Evolutionary conservation across 176 grass and related monocot genomes (phyloP).

Genomic region (Saccharum officinarum): DNA sequence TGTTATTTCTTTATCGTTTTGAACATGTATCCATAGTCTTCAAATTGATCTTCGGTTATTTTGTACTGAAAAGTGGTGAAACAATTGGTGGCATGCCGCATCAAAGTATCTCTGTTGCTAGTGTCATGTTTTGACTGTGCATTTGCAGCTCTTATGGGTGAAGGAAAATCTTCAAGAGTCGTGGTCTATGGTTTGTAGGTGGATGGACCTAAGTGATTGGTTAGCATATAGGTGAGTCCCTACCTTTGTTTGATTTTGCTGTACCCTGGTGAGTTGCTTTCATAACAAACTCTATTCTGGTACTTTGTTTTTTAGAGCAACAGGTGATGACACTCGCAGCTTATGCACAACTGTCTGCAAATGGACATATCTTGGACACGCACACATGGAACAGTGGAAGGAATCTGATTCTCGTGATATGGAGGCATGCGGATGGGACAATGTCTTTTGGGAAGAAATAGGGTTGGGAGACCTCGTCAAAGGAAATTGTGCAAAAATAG

Average conservation of each 20-base stretch:
- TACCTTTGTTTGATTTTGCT: constrained; percentile 14
- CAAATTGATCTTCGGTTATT: background rate
- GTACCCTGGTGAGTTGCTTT: background rate
- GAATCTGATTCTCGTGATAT: constrained; percentile 75
- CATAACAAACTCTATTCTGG: constrained; percentile 17
- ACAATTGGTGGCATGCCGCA: background rate
- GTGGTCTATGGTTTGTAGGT: constrained; percentile 87
- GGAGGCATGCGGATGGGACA: constrained; percentile 97
- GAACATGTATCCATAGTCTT: background rate
- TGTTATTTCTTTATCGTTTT: background rate
- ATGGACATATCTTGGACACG: constrained; percentile 95
- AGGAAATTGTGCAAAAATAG: constrained; percentile 86
- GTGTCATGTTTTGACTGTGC: background rate
- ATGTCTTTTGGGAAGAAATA: constrained; percentile 96
- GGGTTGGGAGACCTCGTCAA: constrained; percentile 80
- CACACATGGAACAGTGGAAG: constrained; percentile 71
- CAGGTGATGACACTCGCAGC: constrained; percentile 91
- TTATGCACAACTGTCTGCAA: constrained; percentile 98
- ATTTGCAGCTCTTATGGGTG: constrained; percentile 88
- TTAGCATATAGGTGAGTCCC: constrained; percentile 81
- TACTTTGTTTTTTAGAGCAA: constrained; percentile 67
- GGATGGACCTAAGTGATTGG: constrained; percentile 99
- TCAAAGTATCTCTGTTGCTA: constrained; percentile 9
- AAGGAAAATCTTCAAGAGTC: constrained; percentile 96
- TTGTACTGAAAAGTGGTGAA: background rate